These are phyloP conservation scores for Pleodorina starrii DNA, from an alignment of 139 green algal species.

Conservation along the genomic window DNA sequence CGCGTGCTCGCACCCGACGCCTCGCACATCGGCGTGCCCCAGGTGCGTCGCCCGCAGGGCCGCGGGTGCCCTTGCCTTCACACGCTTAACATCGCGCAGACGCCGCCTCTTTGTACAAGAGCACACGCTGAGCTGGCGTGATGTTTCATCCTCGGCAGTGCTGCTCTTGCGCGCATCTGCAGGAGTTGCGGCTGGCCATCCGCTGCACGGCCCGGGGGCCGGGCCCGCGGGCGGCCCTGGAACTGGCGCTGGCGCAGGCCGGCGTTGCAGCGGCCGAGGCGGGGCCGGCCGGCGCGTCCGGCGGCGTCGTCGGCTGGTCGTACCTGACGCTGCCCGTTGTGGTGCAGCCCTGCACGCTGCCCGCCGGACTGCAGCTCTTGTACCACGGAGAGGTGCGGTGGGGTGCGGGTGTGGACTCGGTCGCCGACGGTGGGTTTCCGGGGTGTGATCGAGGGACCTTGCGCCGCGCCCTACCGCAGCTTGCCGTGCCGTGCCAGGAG, in stretches of 20 bases:
- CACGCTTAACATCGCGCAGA: too few relatives aligned
- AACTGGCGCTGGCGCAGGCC: neutral
- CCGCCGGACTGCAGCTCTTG: slow-evolving; percentile 55
- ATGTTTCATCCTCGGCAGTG: too few relatives aligned
- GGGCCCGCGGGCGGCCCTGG: slow-evolving; percentile 2
- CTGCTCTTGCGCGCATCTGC: neutral
- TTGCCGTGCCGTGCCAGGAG: too few relatives aligned
- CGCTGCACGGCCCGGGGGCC: neutral
- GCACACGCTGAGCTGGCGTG: too few relatives aligned
- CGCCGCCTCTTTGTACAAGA: too few relatives aligned
- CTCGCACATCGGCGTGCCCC: neutral
- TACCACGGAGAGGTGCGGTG: slow-evolving; percentile 37
- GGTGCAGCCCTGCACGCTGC: slow-evolving; percentile 63
- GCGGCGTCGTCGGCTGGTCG: neutral
- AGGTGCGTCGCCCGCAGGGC: slow-evolving; percentile 21
- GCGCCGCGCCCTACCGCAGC: too few relatives aligned
- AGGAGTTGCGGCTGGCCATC: slow-evolving; percentile 5
- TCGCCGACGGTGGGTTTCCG: too few relatives aligned
- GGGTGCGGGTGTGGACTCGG: too few relatives aligned
- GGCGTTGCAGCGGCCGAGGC: neutral
- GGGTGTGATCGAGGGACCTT: too few relatives aligned
- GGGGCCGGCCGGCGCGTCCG: neutral
- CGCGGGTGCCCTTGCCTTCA: too few relatives aligned
- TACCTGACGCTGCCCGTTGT: slow-evolving; percentile 48
- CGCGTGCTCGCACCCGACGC: neutral